phyloP scores from a whole-genome alignment of 805 yeast genomes.

The Wickerhamomyces sydowiorum region DNA sequence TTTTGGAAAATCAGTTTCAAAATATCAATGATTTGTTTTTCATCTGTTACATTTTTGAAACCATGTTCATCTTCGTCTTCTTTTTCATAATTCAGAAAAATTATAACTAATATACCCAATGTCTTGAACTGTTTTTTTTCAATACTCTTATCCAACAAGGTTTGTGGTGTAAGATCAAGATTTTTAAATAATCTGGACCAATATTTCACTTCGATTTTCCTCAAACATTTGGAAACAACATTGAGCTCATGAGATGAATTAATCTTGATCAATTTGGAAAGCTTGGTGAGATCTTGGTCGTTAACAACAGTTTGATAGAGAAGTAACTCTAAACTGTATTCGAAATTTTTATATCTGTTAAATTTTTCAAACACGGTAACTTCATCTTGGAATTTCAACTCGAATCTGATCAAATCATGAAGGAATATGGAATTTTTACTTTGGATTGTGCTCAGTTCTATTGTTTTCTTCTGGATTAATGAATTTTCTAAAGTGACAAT shows the following conservation, averaged over 20 bases:
- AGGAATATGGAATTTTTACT: slow-evolving; percentile 36
- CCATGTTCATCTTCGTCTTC: slow-evolving; percentile 6
- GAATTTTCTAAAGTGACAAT: slow-evolving; percentile 38
- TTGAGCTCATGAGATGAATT: slow-evolving; percentile 18
- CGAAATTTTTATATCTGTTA: slow-evolving; percentile 29
- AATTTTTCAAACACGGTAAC: slow-evolving; percentile 18
- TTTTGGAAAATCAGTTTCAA: slow-evolving; percentile 22
- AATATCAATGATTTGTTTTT: slow-evolving; percentile 17
- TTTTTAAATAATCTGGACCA: slow-evolving; percentile 39
- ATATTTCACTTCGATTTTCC: slow-evolving; percentile 44
- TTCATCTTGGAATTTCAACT: slow-evolving; percentile 20
- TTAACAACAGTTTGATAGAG: slow-evolving; percentile 29
- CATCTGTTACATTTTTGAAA: slow-evolving; percentile 6
- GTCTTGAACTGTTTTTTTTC: slow-evolving; percentile 36
- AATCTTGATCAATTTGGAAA: slow-evolving; percentile 17
- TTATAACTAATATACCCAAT: slow-evolving; percentile 39
- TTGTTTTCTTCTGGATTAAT: slow-evolving; percentile 22
- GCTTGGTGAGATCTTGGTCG: slow-evolving; percentile 14
- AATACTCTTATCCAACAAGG: slow-evolving; percentile 35
- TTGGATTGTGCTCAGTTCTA: slow-evolving; percentile 27
- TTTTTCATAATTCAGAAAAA: slow-evolving; percentile 39
- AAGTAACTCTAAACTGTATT: slow-evolving; percentile 40
- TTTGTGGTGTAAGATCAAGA: slow-evolving; percentile 34
- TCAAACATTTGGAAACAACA: slow-evolving; percentile 41
- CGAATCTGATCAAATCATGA: slow-evolving; percentile 40